Base-by-base conservation (phyloP, 495 filamentous ascomycete species). In the Melanomma pulvis-pyrius region DNA sequence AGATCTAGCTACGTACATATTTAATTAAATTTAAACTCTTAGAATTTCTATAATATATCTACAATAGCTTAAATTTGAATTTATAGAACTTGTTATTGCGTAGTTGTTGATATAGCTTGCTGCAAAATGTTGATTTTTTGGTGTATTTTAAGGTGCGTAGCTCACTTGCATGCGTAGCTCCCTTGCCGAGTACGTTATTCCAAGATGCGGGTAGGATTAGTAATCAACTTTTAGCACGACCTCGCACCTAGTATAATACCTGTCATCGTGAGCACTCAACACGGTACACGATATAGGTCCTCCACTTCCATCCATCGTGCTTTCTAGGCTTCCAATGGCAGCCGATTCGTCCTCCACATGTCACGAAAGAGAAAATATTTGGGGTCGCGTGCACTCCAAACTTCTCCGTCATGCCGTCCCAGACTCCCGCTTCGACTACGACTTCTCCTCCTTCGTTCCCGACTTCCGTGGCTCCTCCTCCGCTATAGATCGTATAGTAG, bases 331-430 rank as follows among this genome's bases (percentile, higher is more conserved):
- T n/a, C 48, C 17, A 24, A 51, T 25, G 29, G 29, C 29, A 11
- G 24, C 51, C 24, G 25, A 26, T 1, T n/a, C 9, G 32, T 30
- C 51, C 6, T 19, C 51, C 29, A 49, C n/a, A n/a, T n/a, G n/a
- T n/a, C n/a, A n/a, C n/a, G 17, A 29, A 44, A 19, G 39, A 29
- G 19, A 59, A 13, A 39, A 4, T n/a, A 21, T 28, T 39, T 49
- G 59, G 24, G 21, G 9, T 19, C 48, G 44, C 46, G 28, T 36
- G 4, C 21, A 28, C 24, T 32, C 54, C 1, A 24, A 60, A 3
- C 63, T 66, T 21, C 17, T 66, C 48, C 55, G 55, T n/a, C 28
- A 56, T 57, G 64, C 50, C n/a, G 25, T 61, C 49, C 64, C 64
- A 1, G 64, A 67, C 64, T 55, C 64, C 8, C 53, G 59, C 59